Percentiles rank a stretch among this genome's conserved stretches.
Conservation (phyloP, 805 yeast genomes). For the Isabelozyma pseudorhagii region DNA sequence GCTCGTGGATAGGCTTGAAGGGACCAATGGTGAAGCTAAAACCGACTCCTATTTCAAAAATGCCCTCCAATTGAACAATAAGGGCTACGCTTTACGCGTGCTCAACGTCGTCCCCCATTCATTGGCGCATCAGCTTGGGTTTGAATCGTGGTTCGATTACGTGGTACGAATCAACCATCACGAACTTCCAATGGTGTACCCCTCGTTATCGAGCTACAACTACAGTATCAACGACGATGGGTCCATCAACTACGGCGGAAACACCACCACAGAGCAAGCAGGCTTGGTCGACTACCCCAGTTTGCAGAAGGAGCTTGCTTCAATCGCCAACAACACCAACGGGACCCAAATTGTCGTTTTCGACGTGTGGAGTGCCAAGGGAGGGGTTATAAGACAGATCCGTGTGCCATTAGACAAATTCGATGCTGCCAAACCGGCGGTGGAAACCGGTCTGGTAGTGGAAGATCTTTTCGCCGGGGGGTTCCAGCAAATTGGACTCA, state of each 20-base stretch:
- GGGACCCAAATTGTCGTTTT: conserved; percentile 45
- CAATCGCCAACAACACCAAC: conserved; percentile 26
- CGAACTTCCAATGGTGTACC: conserved; percentile 45
- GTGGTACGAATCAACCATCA: conserved; percentile 77
- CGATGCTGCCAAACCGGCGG: conserved; percentile 9
- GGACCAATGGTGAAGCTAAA: conserved; percentile 11
- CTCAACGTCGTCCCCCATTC: conserved; percentile 37
- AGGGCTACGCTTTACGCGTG: conserved; percentile 40
- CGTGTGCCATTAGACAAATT: conserved; percentile 17
- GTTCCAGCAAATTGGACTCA: conserved; percentile 57
- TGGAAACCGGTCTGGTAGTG: conserved; percentile 12
- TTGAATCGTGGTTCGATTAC: conserved; percentile 87
- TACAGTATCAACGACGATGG: conserved; percentile 42
- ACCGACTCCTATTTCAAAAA: conserved; percentile 35
- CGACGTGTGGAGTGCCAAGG: conserved; percentile 85
- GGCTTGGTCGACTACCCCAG: conserved; percentile 39
- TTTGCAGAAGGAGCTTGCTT: conserved; percentile 41
- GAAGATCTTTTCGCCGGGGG: conserved; percentile 19
- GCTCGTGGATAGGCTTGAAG: conserved; percentile 39
- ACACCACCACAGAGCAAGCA: conserved; percentile 29
- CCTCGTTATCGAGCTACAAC: conserved; percentile 21
- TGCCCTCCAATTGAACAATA: conserved; percentile 29
- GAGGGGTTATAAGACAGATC: conserved; percentile 50
- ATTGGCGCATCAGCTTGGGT: conserved; percentile 27
- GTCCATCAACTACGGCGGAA: conserved; percentile 33